Percentiles rank a stretch among this genome's conserved stretches.
Evolutionary conservation across 2,329 filamentous ascomycete species (phyloP).

Genomic region (Pseudogymnoascus sp.): DNA sequence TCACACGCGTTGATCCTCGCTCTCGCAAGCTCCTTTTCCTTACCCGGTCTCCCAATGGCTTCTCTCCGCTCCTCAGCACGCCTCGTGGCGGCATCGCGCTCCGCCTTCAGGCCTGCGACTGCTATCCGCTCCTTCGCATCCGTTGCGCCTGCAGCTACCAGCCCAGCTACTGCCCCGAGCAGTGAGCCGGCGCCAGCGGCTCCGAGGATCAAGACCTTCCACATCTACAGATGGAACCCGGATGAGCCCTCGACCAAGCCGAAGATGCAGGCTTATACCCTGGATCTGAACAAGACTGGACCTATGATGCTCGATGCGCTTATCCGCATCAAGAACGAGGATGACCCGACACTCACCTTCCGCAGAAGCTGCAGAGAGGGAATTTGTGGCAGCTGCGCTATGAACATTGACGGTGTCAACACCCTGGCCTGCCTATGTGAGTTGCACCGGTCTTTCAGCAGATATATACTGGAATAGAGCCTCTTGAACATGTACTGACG

Average conservation of each 20-base stretch:
- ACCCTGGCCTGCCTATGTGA: conserved; percentile 95
- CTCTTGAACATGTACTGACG: conserved; percentile 26
- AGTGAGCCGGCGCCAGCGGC: conserved; percentile 47
- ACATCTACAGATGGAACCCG: conserved; percentile 98
- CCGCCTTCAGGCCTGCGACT: conserved; percentile 32
- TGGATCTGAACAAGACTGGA: conserved; percentile 98
- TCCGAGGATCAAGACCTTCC: conserved; percentile 82
- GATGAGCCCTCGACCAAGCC: conserved; percentile 90
- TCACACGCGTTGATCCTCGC: background rate
- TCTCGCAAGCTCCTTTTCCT: conserved; percentile 11
- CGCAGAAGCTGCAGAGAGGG: conserved; percentile 93
- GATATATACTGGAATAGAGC: conserved; percentile 4
- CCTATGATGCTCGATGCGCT: conserved; percentile 97
- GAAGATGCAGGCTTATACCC: conserved; percentile 86
- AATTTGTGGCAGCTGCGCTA: conserved; percentile 96
- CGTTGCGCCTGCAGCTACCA: conserved; percentile 32
- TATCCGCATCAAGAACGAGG: conserved; percentile 98
- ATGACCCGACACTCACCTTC: conserved; percentile 95
- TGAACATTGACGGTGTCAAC: conserved; percentile 99
- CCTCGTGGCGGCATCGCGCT: conserved; percentile 42
- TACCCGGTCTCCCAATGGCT: conserved; percentile 42
- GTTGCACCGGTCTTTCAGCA: conserved; percentile 34
- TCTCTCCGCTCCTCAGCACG: conserved; percentile 54
- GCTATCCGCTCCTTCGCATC: conserved; percentile 50
- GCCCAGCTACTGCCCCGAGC: conserved; percentile 32